Evolutionary conservation across 768 basidiomycete species (phyloP), one percentile per base, ranked within the genome.

Genomic region (Pleurotus djamor): DNA sequence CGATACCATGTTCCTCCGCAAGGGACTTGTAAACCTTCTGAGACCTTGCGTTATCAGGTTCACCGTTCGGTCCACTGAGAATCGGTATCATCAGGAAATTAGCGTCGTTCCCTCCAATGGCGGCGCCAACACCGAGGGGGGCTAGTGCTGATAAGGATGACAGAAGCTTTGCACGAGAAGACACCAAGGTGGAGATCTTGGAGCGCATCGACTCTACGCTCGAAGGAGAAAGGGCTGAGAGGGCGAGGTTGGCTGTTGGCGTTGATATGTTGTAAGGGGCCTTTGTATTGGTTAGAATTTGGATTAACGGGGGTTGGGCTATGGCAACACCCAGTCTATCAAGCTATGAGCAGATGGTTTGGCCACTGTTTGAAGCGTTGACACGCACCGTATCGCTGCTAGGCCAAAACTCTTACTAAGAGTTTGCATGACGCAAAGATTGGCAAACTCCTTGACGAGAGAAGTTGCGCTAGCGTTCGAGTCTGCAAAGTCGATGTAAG

Each of bases 241-340:
- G 71, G 0, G 94, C 96, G 21, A 98, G 83, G 33, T 84, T 74
- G 10, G 96, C 93, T 5, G 94, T 94, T 0, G 95, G 95, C 0
- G 89, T 83, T 13, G 95, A 96, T 64, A 99, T 86, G 72, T 97
- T 98, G 78, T 98, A 99, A 0, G 97, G 97, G 0, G 96, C 97
- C 71, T 99, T 99, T 32, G 96, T 91, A 71, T 98, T 98, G 60
- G 86, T 84, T 56, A 98, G 85, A 62, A 98, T 81, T 66, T 94
- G 96, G 48, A 98, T 90, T 10, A 99, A 76, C 0, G 92, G 87
- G 0, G 94, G 94, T 60, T 95, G 91, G 4, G 94, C 92, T 58
- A 98, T 76, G 0, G 94, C 93, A 48, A 96, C 84, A 0, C 97
- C 97, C 32, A 99, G 79, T 49, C 94, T 97, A 67, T 10, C 34